Evolutionary conservation across 768 basidiomycete species (phyloP), one percentile per base, ranked within the genome.

Genomic region (Rhizopogon vesiculosus): DNA sequence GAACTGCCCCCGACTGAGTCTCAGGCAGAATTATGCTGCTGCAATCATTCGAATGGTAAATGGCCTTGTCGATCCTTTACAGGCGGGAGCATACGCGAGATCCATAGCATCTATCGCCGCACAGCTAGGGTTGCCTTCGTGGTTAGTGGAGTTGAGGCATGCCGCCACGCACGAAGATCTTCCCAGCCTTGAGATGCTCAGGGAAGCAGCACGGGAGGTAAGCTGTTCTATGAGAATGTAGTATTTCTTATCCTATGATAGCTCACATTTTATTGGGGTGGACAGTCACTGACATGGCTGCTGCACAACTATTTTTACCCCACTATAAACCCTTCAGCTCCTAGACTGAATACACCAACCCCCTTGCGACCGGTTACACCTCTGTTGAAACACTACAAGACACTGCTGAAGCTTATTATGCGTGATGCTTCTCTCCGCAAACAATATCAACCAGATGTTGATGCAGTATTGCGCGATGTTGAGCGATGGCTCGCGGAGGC

Each of bases 81-180:
- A 99, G 65, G 79, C 84, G 9, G 92, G 94, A 7, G 80, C 82
- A 18, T 98, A 90, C 66, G 96, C 97, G 3, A 79, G 94, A 19
- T 88, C 97, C 2, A 98, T 98, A 61, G 84, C 89, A 0, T 84
- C 88, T 41, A 90, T 99, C 58, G 93, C 96, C 1, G 75, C 78
- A 3, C 91, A 95, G 64, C 80, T 99, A 10, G 87, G 88, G 0
- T 75, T 99, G 1, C 96, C 97, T 0, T 72, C 78, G 0, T 94
- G 90, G 87, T 77, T 98, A 9, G 94, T 99, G 12, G 92, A 96
- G 61, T 76, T 98, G 10, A 80, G 97, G 41, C 97, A 98, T 73
- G 91, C 93, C 28, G 91, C 92, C 12, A 99, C 97, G 1, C 97
- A 98, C 64, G 96, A 98, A 64, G 92, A 96, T 57, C 73, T 98